Evolutionary conservation across 1,139 yeast species (phyloP), one percentile per base, ranked within the genome.

Genomic region (Candida sp.): DNA sequence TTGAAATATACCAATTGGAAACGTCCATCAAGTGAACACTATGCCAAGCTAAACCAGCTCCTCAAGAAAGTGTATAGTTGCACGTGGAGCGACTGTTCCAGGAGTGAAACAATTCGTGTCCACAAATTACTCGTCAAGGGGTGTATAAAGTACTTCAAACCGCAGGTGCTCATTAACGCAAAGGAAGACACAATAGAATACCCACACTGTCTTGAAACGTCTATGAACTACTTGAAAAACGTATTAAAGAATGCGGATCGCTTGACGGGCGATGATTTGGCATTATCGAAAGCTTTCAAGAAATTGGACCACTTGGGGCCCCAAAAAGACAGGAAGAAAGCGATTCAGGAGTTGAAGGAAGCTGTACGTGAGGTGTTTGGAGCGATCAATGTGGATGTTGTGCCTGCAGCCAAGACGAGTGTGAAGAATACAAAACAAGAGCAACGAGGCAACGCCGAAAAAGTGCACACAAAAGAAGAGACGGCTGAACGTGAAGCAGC

Each of bases 121-220:
- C 76, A 73, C 54, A 66, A 62, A 47, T 55, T 58, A 22, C 61
- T 74, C 11, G 53, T 73, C 27, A 63, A 65, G 47, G 59, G 74
- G 2, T 73, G 75, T 5, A 66, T 73, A n/a, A 55, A 65, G 44
- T 60, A 69, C 49, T 72, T 65, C 54, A 64, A 58, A 45, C 76
- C 78, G 0, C 54, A 56, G 31, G 48, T 47, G 3, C 57, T 69
- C 32, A 49, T 39, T 26, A 25, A 8, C 4, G 47, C 43, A 33
- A 11, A 41, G 9, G 51, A 48, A 28, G 11, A 30, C 9, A 35
- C 60, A 28, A 50, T 58, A 5, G 46, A 47, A 4, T 64, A 57
- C 53, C 54, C 69, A 3, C 49, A 58, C 1, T 48, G 59, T 5
- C 64, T 72, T 26, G 43, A 55, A 17, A 54, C 48, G 12, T 70